Conservation (phyloP, 805 yeast species). For the Candida caryicola region DNA sequence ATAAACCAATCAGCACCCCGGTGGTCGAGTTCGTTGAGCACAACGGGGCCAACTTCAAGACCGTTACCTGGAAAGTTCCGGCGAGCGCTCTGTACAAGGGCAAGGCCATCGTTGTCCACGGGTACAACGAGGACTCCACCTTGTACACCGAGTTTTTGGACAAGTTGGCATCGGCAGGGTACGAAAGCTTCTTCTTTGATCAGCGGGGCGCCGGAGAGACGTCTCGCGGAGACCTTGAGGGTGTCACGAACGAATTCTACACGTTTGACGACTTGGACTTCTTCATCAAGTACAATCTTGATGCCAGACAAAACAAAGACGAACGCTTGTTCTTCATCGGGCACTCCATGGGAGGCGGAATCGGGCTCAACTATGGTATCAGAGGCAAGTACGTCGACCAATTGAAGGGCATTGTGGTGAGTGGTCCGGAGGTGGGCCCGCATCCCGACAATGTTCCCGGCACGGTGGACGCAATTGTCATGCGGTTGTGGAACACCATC, state of each 20-base stretch:
- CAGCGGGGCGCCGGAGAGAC: constrained; percentile 78
- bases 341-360: constrained; percentile 84
- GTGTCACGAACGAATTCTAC: constrained; percentile 54
- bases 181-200: constrained; percentile 65
- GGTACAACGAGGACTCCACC: constrained; percentile 60
- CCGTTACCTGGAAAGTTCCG: constrained; percentile 42
- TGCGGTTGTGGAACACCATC: neutral
- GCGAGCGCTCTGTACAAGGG: constrained; percentile 41
- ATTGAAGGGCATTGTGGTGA: constrained; percentile 46
- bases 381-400: constrained; percentile 48
- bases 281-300: constrained; percentile 46
- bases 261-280: constrained; percentile 60
- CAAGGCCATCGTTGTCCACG: constrained; percentile 62
- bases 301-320: constrained; percentile 24
- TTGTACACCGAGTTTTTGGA: constrained; percentile 55
- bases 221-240: constrained; percentile 49
- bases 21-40: constrained; percentile 26
- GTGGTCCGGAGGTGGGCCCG: constrained; percentile 70
- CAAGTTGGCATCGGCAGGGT: constrained; percentile 49
- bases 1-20: constrained; percentile 33
- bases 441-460: constrained; percentile 37
- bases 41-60: constrained; percentile 40
- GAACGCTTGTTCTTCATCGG: constrained; percentile 56
- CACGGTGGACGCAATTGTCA: neutral
- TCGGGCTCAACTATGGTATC: constrained; percentile 59